These are phyloP conservation scores for Imleria badia DNA, from an alignment of 768 basidiomycete genomes.

Conservation along the genomic window DNA sequence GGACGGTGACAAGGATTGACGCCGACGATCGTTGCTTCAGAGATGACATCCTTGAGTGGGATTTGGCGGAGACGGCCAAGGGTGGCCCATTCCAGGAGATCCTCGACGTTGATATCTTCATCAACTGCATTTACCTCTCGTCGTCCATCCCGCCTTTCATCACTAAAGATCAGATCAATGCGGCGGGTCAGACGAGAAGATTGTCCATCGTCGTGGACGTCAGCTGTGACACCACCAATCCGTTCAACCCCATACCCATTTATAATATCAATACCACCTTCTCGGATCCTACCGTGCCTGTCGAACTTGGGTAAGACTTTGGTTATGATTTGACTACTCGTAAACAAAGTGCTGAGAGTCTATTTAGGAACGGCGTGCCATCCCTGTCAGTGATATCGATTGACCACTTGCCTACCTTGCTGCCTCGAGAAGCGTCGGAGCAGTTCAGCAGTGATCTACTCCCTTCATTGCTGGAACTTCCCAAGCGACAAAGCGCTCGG, in stretches of 20 bases:
- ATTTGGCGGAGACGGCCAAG: slow-evolving; percentile 93
- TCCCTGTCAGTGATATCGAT: slow-evolving; percentile 88
- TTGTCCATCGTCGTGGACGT: slow-evolving; percentile 92
- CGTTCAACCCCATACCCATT: slow-evolving; percentile 96
- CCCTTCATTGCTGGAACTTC: slow-evolving; percentile 79
- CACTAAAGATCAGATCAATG: slow-evolving; percentile 64
- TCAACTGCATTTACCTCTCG: slow-evolving; percentile 99
- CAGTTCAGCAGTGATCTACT: slow-evolving; percentile 90
- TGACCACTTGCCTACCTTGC: slow-evolving; percentile 92
- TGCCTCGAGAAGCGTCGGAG: slow-evolving; percentile 95
- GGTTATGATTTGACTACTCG: neutral
- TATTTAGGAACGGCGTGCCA: slow-evolving; percentile 56
- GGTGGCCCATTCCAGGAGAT: slow-evolving; percentile 97
- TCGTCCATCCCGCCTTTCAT: slow-evolving; percentile 83
- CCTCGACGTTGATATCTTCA: slow-evolving; percentile 93
- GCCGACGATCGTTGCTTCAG: slow-evolving; percentile 39
- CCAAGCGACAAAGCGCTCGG: slow-evolving; percentile 58
- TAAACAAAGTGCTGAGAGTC: slow-evolving; percentile 3
- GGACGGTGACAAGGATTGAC: neutral
- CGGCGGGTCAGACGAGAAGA: slow-evolving; percentile 64
- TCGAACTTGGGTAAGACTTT: slow-evolving; percentile 68
- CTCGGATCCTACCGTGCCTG: slow-evolving; percentile 85
- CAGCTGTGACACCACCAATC: slow-evolving; percentile 98
- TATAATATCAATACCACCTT: slow-evolving; percentile 95
- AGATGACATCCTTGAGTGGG: slow-evolving; percentile 96